Conservation (phyloP, 441 rosid species). For the Populus tomentosa region DNA sequence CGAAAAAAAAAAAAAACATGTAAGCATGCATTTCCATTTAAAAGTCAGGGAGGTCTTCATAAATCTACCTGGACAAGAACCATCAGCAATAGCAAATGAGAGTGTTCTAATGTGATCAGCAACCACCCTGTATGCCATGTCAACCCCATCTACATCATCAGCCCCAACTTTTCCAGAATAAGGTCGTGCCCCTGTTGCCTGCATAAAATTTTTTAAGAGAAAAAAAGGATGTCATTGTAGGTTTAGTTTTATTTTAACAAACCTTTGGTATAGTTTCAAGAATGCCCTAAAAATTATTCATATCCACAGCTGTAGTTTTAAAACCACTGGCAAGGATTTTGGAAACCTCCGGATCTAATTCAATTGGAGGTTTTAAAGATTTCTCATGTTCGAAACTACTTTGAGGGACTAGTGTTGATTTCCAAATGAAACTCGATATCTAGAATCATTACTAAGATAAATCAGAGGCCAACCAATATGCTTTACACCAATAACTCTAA, state of each 20-base stretch:
- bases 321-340: background rate
- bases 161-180: constrained; percentile 93
- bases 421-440: background rate
- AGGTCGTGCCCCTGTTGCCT: constrained; percentile 85
- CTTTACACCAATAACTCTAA: background rate
- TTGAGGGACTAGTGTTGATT: background rate
- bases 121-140: constrained; percentile 98
- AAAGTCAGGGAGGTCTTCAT: background rate
- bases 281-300: background rate
- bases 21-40: background rate
- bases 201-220: background rate
- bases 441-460: background rate
- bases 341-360: background rate
- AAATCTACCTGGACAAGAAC: constrained; percentile 88
- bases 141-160: constrained; percentile 80
- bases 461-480: background rate
- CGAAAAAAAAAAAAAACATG: background rate
- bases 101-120: constrained; percentile 97
- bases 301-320: background rate
- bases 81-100: constrained; percentile 98
- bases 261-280: background rate
- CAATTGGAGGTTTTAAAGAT: background rate
- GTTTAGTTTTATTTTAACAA: too few relatives aligned
- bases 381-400: background rate
- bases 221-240: background rate